Evolutionary conservation across 805 yeast species (phyloP), one percentile per base, ranked within the genome.

Genomic region (Debaryomyces prosopidis): DNA sequence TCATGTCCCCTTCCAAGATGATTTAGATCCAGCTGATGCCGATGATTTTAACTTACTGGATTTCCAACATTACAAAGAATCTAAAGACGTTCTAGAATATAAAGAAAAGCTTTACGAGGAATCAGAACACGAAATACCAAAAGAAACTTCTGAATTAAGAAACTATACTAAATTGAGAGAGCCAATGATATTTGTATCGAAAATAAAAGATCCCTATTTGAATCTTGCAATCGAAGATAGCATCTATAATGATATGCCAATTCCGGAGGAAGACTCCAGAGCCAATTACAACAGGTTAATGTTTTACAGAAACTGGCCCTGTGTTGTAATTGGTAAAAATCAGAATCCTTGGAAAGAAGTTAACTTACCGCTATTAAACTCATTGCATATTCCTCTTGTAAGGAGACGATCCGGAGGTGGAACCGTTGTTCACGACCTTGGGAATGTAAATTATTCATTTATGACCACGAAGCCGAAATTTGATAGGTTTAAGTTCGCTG

Each of bases 361-460:
- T 33, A 87, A 88, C 55, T 45, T 94, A 2, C 75, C 80, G 0
- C 57, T 80, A 11, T 66, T 87, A 4, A 66, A 74, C 3, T 52
- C 69, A 0, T 62, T 78, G 3, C 69, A 69, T 2, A 74, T 88
- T 19, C 92, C 96, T 0, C 58, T 91, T 6, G 60, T 94, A 5
- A 72, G 99, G 53, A 72, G 99, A 45, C 70, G 78, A 39, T 84
- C 94, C 7, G 99, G 99, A 0, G 99, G 99, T 1, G 99, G 99
- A 0, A 82, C 97, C 0, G 99, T 94, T 1, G 96, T 90, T 9
- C 99, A 94, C 62, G 99, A 92, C 63, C 52, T 74, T 4, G 96
- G 97, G 0, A 94, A 94, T 57, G 82, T 85, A 15, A 94, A 94
- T 59, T 94, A 85, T 64, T 84, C 95, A 4, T 89, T 80, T 56